Evolutionary conservation across 2,329 filamentous ascomycete genomes (phyloP), one percentile per base, ranked within the genome.

Genomic region (Cladophialophora yegresii): DNA sequence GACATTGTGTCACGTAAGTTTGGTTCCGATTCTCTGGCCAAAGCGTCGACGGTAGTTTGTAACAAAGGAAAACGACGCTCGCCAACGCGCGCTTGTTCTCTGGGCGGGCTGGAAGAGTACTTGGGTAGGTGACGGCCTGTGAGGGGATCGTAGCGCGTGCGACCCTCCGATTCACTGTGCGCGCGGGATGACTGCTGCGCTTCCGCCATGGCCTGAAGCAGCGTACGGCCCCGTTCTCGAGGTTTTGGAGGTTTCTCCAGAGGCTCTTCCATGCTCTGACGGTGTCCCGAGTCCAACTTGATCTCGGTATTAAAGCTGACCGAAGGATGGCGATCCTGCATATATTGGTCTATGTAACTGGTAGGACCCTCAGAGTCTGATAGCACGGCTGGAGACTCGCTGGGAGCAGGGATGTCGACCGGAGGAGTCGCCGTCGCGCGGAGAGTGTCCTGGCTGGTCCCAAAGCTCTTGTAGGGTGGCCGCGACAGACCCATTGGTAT

Each of bases 321-420:
- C 43, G 78, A 80, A 2, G 77, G 74, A 28, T 75, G 73, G 36
- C 75, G 74, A 28, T 76, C 72, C 49, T 76, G 75, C 50, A 79
- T 69, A 64, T 77, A 82, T 54, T 75, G 73, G 30, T 80, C 78
- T 57, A 69, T 65, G 54, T 63, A 70, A 28, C 55, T 57, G 2
- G 63, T 51, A 1, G 66, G 30, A 20, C 64, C 59, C 20, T 73
- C 65, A 57, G 75, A 70, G 45, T 75, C 71, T 22, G 59, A 53
- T 54, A 61, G 60, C 51, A 66, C 66, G 3, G 66, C 26, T 20
- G 69, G 67, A 45, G 72, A 72, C 22, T 78, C 75, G 68, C 76
- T 75, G 56, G 72, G 67, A 61, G 77, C 75, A 53, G 79, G 79
- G n/a, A 81, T 79, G 56, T 76, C 75, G 58, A 81, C 79, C 33